phyloP scores from a whole-genome alignment of 768 basidiomycete genomes.

The Kwoniella pini region DNA sequence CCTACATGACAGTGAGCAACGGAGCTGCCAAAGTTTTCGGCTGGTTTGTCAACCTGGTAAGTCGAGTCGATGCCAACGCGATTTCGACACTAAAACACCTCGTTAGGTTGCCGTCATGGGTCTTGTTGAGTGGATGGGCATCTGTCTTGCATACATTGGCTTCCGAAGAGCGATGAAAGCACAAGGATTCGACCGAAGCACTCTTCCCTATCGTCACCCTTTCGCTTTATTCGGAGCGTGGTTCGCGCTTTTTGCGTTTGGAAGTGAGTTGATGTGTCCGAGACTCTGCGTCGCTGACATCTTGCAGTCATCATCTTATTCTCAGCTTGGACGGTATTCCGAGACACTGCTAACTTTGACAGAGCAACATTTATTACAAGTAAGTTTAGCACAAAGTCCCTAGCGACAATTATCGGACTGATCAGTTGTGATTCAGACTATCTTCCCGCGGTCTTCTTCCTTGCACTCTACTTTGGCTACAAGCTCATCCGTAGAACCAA shows the following conservation, averaged over 20 bases:
- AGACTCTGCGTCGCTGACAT: background rate
- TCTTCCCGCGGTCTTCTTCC: conserved; percentile 60
- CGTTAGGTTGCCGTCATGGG: conserved; percentile 56
- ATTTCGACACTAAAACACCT: no score
- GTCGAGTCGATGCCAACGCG: no score
- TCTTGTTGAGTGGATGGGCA: conserved; percentile 77
- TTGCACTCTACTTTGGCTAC: conserved; percentile 69
- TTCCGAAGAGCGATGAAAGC: conserved; percentile 77
- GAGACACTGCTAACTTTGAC: conserved; percentile 58
- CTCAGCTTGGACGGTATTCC: conserved; percentile 59
- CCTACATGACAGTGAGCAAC: conserved; percentile 72
- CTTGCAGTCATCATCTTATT: conserved; percentile 47
- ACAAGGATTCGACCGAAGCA: conserved; percentile 72
- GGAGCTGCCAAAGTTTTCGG: conserved; percentile 73
- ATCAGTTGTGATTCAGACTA: conserved; percentile 58
- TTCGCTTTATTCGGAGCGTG: conserved; percentile 48
- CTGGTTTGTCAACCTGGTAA: conserved; percentile 70
- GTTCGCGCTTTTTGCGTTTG: conserved; percentile 49
- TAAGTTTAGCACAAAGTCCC: no score
- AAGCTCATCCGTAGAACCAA: conserved; percentile 61
- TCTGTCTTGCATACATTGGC: conserved; percentile 72
- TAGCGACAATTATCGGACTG: background rate
- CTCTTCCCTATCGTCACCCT: conserved; percentile 70
- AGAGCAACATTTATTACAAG: conserved; percentile 73
- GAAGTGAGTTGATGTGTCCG: conserved; percentile 1